These are phyloP conservation scores for Rasamsonia emersonii DNA, from an alignment of 2,329 filamentous ascomycete species.

Conservation along the genomic window DNA sequence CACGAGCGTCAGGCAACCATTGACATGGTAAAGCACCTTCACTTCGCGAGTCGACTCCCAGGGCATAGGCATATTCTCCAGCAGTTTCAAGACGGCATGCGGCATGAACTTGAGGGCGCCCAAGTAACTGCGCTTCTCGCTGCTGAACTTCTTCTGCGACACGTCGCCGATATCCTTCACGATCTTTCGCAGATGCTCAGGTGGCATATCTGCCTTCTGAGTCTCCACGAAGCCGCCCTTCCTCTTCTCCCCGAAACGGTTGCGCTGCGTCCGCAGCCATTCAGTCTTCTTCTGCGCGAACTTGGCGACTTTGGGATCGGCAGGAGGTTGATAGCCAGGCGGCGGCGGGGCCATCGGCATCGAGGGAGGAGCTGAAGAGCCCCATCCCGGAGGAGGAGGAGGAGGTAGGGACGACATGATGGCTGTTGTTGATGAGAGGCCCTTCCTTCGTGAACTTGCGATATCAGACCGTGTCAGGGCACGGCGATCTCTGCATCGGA, in stretches of 20 bases:
- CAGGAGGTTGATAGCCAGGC: constrained; percentile 71
- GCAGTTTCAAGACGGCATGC: constrained; percentile 88
- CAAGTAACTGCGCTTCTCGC: constrained; percentile 94
- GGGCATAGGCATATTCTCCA: constrained; percentile 99
- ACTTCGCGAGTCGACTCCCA: constrained; percentile 96
- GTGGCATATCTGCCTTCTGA: constrained; percentile 97
- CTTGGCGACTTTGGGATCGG: constrained; percentile 80
- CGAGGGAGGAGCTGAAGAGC: constrained; percentile 42
- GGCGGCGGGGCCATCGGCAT: constrained; percentile 63
- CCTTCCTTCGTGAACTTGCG: constrained; percentile 8
- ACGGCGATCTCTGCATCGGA: constrained; percentile 18
- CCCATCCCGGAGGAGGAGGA: constrained; percentile 62
- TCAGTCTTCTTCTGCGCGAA: constrained; percentile 98
- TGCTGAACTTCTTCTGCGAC: constrained; percentile 98
- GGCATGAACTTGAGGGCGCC: constrained; percentile 99
- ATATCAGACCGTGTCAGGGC: constrained; percentile 26
- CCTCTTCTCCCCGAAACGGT: constrained; percentile 92
- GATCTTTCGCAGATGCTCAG: constrained; percentile 96
- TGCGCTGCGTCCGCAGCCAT: constrained; percentile 87
- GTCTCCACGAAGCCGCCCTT: constrained; percentile 96
- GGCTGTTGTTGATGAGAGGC: constrained; percentile 16
- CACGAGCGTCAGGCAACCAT: constrained; percentile 91
- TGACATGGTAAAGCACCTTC: constrained; percentile 96
- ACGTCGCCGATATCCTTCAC: constrained; percentile 98
- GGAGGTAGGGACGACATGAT: constrained; percentile 53